Evolutionary conservation across 2,329 filamentous ascomycete species (phyloP).

Genomic region (Coccinonectria pachysandricola): DNA sequence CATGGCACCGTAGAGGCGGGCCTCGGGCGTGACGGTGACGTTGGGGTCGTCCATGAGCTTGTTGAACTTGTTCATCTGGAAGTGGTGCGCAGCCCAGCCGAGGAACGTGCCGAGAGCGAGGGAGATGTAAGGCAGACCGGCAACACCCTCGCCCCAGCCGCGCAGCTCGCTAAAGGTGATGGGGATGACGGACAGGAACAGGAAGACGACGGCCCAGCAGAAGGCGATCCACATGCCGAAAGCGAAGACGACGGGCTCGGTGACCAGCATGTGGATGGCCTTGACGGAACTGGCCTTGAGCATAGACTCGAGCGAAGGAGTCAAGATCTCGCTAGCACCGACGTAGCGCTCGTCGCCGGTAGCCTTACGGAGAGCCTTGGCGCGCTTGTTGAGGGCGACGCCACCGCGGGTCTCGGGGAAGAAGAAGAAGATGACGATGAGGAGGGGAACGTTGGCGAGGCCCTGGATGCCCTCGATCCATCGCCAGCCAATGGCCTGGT

Average conservation of each 20-base stretch:
- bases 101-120: constrained; percentile 11
- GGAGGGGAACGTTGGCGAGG: constrained; percentile 11
- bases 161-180: constrained; percentile 13
- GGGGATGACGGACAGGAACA: constrained; percentile 14
- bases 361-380: constrained; percentile 12
- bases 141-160: constrained; percentile 10
- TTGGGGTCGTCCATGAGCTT: constrained; percentile 9
- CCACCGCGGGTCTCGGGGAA: constrained; percentile 14
- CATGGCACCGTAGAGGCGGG: constrained; percentile 13
- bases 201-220: constrained; percentile 15
- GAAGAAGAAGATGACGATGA: constrained; percentile 11
- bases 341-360: constrained; percentile 13
- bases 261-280: constrained; percentile 15
- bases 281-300: constrained; percentile 13
- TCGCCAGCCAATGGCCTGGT: constrained; percentile 12
- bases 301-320: constrained; percentile 13
- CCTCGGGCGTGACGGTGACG: constrained; percentile 12
- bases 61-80: constrained; percentile 14
- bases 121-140: constrained; percentile 12
- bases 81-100: constrained; percentile 11
- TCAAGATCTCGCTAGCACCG: constrained; percentile 13
- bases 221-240: constrained; percentile 16
- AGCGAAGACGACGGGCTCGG: constrained; percentile 14
- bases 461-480: constrained; percentile 15
- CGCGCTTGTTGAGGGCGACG: constrained; percentile 12